Conservation (phyloP, 345 rosid genomes). For the Gynandropsis gynandra region DNA sequence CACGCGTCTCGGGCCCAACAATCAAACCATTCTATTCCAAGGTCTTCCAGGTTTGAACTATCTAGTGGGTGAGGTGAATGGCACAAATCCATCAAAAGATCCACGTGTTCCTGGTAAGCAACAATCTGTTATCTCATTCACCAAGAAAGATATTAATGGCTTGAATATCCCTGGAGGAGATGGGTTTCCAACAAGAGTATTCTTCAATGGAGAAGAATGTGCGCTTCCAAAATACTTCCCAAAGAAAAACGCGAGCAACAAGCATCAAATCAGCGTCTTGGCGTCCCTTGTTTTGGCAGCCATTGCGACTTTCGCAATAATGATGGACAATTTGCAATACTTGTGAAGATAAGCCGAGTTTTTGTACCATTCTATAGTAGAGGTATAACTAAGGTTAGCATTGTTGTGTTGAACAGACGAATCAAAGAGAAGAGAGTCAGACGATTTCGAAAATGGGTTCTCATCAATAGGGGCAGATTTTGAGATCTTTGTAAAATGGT, state of each 20-base stretch:
- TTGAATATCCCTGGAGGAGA: conserved; percentile 52
- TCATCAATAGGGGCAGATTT: no score
- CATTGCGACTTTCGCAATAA: conserved; percentile 30
- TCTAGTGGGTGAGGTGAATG: conserved; percentile 53
- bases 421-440: not conserved
- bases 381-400: not conserved
- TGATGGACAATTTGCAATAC: conserved; percentile 23
- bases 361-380: not conserved
- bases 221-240: conserved; percentile 65
- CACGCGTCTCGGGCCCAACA: conserved; percentile 37
- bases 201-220: conserved; percentile 94
- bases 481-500: no score
- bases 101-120: conserved; percentile 82
- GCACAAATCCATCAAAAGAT: conserved; percentile 33
- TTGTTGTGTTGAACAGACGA: not conserved
- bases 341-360: not conserved
- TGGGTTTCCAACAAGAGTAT: conserved; percentile 66
- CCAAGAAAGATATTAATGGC: conserved; percentile 39
- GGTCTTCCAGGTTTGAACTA: conserved; percentile 63
- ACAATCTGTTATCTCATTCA: conserved; percentile 79
- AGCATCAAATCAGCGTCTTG: conserved; percentile 20
- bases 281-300: conserved; percentile 25
- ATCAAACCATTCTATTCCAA: conserved; percentile 59
- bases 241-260: conserved; percentile 31
- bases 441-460: no score